Conservation (phyloP, 208 protist species). For the Zelonia costaricensis region DNA sequence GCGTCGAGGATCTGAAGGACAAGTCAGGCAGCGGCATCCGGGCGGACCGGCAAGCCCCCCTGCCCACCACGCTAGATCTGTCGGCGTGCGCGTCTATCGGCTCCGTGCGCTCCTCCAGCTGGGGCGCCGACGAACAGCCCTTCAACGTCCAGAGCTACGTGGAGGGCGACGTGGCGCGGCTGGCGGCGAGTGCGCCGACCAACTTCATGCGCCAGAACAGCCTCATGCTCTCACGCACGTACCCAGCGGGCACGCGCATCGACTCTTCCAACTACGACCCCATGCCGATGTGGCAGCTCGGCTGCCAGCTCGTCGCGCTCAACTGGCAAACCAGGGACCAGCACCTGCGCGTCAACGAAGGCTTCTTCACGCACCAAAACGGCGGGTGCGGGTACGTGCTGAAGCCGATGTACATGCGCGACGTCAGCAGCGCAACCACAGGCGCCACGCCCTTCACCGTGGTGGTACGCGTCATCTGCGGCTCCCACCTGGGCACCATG, state of each 20-base stretch:
- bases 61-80: slow-evolving; percentile 18
- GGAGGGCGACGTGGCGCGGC: slow-evolving; percentile 34
- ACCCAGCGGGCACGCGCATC: slow-evolving; percentile 91
- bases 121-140: slow-evolving; percentile 35
- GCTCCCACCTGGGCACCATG: slow-evolving; percentile 48
- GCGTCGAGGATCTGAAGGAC: slow-evolving; percentile 43
- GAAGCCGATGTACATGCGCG: slow-evolving; percentile 80
- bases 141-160: slow-evolving; percentile 65
- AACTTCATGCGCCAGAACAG: slow-evolving; percentile 60
- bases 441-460: slow-evolving; percentile 20
- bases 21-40: slow-evolving; percentile 39
- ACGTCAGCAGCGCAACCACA: neutral
- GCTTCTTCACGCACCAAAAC: slow-evolving; percentile 90
- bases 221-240: slow-evolving; percentile 84
- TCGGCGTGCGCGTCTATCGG: slow-evolving; percentile 47
- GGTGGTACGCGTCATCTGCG: slow-evolving; percentile 49
- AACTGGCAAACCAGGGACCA: slow-evolving; percentile 89
- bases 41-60: slow-evolving; percentile 10
- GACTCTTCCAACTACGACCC: slow-evolving; percentile 94
- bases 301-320: slow-evolving; percentile 91
- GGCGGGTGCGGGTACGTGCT: slow-evolving; percentile 94
- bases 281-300: slow-evolving; percentile 64
- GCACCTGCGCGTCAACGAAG: slow-evolving; percentile 74
- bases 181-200: slow-evolving; percentile 13
- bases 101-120: slow-evolving; percentile 36